Conservation (phyloP, 371 early-diverging fungal species). For the Mucor sp. region DNA sequence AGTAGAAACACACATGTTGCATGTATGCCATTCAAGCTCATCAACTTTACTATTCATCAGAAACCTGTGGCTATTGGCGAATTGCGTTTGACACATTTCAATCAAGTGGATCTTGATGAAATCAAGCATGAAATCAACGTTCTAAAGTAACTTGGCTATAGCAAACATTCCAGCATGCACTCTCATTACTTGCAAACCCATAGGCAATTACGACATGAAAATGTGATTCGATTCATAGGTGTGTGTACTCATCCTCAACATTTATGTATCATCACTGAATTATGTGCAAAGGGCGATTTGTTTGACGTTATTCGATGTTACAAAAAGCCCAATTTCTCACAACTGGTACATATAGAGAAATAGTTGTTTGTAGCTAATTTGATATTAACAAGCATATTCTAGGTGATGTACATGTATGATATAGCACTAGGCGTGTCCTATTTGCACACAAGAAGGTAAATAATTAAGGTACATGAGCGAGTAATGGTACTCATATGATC, state of each 20-base stretch:
- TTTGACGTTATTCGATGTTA: slow-evolving; percentile 74
- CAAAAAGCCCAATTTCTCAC: slow-evolving; percentile 66
- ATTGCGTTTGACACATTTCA: slow-evolving; percentile 65
- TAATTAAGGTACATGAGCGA: too few species aligned
- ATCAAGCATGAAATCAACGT: slow-evolving; percentile 79
- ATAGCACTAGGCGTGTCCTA: slow-evolving; percentile 78
- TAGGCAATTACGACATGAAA: slow-evolving; percentile 77
- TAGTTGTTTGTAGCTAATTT: background rate
- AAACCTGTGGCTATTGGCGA: slow-evolving; percentile 77
- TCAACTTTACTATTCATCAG: slow-evolving; percentile 17
- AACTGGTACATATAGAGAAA: slow-evolving; percentile 36
- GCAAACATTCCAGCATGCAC: background rate
- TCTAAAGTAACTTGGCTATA: slow-evolving; percentile 54
- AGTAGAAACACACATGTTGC: slow-evolving; percentile 1
- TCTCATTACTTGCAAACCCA: background rate
- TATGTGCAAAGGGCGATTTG: slow-evolving; percentile 76
- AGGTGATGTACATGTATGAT: slow-evolving; percentile 82
- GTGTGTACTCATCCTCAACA: slow-evolving; percentile 70
- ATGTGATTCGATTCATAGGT: slow-evolving; percentile 76
- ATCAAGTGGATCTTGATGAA: slow-evolving; percentile 68
- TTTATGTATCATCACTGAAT: slow-evolving; percentile 75
- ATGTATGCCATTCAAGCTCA: background rate
- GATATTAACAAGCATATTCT: background rate
- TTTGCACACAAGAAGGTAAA: slow-evolving; percentile 59
- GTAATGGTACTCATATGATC: too few species aligned